Percentiles rank a stretch among this genome's conserved stretches.
Evolutionary conservation across 1,284 basidiomycete genomes (phyloP).

Genomic region (Apiotrichum akiyoshidainum): DNA sequence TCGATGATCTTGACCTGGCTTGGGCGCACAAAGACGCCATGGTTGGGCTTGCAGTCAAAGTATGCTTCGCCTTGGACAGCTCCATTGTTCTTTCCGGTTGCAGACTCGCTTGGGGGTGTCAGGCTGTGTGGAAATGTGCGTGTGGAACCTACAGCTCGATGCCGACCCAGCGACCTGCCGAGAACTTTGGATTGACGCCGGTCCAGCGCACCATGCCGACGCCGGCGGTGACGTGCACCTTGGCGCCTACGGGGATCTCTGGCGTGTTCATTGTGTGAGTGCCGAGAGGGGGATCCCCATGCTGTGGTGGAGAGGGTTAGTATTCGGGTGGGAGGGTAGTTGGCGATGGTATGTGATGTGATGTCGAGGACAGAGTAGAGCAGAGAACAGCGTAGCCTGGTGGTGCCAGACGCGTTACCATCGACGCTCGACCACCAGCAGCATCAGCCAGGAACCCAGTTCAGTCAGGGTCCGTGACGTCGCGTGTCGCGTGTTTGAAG

Average conservation of each 20-base stretch:
- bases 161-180: constrained; percentile 89
- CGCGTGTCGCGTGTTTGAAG: neutral
- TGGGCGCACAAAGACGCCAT: constrained; percentile 88
- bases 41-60: constrained; percentile 71
- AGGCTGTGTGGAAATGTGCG: neutral
- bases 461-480: neutral
- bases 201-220: constrained; percentile 81
- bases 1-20: constrained; percentile 72
- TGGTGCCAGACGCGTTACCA: constrained; percentile 7
- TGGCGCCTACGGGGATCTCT: constrained; percentile 43
- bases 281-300: constrained; percentile 2
- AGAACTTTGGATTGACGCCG: constrained; percentile 76
- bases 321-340: neutral
- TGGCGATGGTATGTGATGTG: neutral
- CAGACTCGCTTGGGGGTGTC: constrained; percentile 50
- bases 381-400: neutral
- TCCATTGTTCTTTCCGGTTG: constrained; percentile 94
- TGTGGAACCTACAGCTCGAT: constrained; percentile 65
- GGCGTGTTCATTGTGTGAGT: constrained; percentile 31
- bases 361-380: neutral
- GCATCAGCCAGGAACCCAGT: neutral
- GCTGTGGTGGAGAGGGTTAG: neutral
- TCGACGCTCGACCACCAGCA: neutral
- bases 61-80: constrained; percentile 77
- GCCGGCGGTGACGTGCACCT: constrained; percentile 71